phyloP scores from a whole-genome alignment of 2,329 filamentous ascomycete genomes.

The Ophiostoma piceae region DNA sequence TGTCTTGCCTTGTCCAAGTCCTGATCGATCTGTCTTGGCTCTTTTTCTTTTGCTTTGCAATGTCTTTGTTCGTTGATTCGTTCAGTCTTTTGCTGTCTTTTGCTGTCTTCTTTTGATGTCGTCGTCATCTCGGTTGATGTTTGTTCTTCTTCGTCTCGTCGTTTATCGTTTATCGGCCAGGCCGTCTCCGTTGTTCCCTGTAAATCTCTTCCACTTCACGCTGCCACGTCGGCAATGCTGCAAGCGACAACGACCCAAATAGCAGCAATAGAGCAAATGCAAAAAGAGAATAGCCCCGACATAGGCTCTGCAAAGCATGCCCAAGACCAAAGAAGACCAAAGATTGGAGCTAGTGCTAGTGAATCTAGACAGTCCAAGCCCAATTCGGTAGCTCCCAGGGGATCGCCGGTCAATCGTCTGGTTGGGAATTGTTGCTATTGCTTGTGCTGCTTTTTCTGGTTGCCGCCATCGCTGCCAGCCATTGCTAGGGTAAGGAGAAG shows the following conservation, averaged over 20 bases:
- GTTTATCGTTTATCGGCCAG: neutral
- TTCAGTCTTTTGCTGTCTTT: neutral
- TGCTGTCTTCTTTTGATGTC: neutral
- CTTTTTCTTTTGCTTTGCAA: neutral
- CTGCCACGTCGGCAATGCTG: neutral
- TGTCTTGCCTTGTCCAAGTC: neutral
- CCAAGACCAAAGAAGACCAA: neutral
- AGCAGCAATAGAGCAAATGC: neutral
- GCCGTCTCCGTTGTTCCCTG: neutral
- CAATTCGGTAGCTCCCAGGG: neutral
- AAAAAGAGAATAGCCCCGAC: neutral
- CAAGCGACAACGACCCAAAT: neutral
- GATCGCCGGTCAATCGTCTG: neutral
- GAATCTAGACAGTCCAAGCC: constrained; percentile 4
- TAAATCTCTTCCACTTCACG: neutral
- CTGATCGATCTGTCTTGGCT: neutral
- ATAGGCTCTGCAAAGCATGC: neutral
- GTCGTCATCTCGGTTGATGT: neutral
- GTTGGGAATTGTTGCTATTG: too few relatives aligned
- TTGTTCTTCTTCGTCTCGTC: neutral
- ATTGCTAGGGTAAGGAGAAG: neutral
- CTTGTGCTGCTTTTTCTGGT: too few relatives aligned
- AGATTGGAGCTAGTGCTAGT: neutral
- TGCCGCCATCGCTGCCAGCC: neutral
- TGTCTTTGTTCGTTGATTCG: neutral